A percentile compares a stretch with the other conserved stretches of the same genome.
These are phyloP conservation scores for Neoascochyta sp. DNA, from an alignment of 2,329 filamentous ascomycete species.

Conservation along the genomic window DNA sequence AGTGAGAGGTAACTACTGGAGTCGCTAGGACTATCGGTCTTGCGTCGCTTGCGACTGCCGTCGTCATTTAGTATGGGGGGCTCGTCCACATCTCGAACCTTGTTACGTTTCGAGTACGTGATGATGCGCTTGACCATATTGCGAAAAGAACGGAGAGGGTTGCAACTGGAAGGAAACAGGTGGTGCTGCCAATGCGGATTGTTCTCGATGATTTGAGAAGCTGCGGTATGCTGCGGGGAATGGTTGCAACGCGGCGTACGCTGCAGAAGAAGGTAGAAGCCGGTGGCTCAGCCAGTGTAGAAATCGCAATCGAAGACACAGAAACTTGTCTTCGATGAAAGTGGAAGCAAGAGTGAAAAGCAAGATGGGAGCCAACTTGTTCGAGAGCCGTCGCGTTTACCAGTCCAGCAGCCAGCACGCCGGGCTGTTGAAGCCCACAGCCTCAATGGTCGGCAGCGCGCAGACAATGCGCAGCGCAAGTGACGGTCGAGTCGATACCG, in stretches of 20 bases:
- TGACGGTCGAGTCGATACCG: constrained; percentile 2
- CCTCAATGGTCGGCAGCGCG: constrained; percentile 5
- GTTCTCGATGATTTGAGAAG: background rate
- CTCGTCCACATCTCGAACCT: constrained; percentile 7
- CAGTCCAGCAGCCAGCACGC: background rate
- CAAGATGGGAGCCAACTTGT: constrained; percentile 1
- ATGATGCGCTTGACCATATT: constrained; percentile 12
- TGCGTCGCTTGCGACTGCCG: constrained; percentile 14
- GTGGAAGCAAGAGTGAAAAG: constrained; percentile 1
- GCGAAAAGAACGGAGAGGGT: too few relatives aligned
- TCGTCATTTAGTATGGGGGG: constrained; percentile 7
- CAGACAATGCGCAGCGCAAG: constrained; percentile 6
- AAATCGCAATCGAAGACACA: too few relatives aligned
- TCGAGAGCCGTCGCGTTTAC: constrained; percentile 1
- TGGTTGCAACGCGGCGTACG: too few relatives aligned
- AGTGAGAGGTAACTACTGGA: constrained; percentile 3
- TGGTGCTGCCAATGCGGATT: background rate
- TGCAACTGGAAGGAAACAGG: too few relatives aligned
- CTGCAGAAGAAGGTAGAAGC: too few relatives aligned
- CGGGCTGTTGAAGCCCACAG: constrained; percentile 1
- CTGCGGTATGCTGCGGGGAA: too few relatives aligned
- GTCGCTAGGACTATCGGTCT: constrained; percentile 9
- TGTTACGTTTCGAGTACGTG: constrained; percentile 20
- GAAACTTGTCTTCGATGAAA: constrained; percentile 2
- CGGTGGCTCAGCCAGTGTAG: too few relatives aligned